Evolutionary conservation across 2,329 filamentous ascomycete genomes (phyloP).

Genomic region (Fusarium decemcellulare): DNA sequence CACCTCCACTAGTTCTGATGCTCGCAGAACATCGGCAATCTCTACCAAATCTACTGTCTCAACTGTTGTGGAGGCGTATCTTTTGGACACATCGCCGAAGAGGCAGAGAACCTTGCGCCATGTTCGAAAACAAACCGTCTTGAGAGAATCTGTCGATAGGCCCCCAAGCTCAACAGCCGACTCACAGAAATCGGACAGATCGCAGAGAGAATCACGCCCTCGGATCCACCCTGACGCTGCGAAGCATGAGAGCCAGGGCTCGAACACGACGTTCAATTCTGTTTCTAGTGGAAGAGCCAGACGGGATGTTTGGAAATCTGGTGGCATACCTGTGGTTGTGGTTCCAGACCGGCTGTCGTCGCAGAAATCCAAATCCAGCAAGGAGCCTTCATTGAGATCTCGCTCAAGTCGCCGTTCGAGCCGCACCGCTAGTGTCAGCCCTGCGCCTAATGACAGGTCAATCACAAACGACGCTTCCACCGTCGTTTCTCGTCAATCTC

Average conservation of each 20-base stretch:
- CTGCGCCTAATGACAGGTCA: slow-evolving; percentile 60
- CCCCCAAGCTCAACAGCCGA: slow-evolving; percentile 27
- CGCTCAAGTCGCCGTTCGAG: slow-evolving; percentile 71
- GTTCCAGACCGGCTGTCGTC: slow-evolving; percentile 72
- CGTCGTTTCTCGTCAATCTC: slow-evolving; percentile 58
- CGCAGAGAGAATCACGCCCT: slow-evolving; percentile 47
- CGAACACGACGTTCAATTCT: slow-evolving; percentile 64
- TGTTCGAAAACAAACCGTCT: slow-evolving; percentile 67
- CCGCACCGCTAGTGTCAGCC: slow-evolving; percentile 66
- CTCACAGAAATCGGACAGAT: slow-evolving; percentile 28
- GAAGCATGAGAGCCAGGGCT: slow-evolving; percentile 64
- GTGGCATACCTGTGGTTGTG: slow-evolving; percentile 74
- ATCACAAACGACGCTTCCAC: slow-evolving; percentile 59
- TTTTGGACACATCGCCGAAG: slow-evolving; percentile 64
- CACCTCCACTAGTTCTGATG: slow-evolving; percentile 58
- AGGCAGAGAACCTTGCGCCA: slow-evolving; percentile 72
- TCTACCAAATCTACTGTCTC: slow-evolving; percentile 69
- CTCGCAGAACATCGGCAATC: slow-evolving; percentile 66
- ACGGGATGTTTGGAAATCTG: slow-evolving; percentile 71
- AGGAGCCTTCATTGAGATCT: slow-evolving; percentile 70
- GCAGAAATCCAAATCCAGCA: slow-evolving; percentile 63
- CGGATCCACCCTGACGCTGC: slow-evolving; percentile 46
- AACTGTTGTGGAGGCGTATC: slow-evolving; percentile 70
- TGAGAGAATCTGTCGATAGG: slow-evolving; percentile 60
- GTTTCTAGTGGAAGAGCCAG: slow-evolving; percentile 68